Evolutionary conservation across 1,139 yeast genomes (phyloP).

Genomic region (Suhomyces terraborum): DNA sequence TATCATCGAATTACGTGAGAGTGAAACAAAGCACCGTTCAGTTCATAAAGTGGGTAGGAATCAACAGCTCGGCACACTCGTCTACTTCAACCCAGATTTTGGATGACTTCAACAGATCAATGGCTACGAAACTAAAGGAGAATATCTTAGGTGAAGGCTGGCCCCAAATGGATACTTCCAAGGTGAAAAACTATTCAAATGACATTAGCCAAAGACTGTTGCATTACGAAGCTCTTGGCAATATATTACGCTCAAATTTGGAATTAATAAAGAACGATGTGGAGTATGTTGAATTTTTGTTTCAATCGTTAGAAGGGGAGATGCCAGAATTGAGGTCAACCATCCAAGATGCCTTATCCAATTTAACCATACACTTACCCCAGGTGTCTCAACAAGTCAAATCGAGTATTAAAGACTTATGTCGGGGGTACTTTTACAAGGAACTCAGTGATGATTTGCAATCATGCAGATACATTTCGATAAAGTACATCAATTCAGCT

Average conservation of each 20-base stretch:
- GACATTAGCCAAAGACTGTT: slow-evolving; percentile 51
- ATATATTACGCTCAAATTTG: slow-evolving; percentile 55
- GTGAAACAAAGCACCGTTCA: slow-evolving; percentile 55
- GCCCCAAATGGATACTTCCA: slow-evolving; percentile 49
- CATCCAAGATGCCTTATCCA: slow-evolving; percentile 72
- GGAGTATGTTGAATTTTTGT: slow-evolving; percentile 61
- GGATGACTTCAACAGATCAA: slow-evolving; percentile 36
- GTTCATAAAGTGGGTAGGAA: slow-evolving; percentile 60
- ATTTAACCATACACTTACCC: slow-evolving; percentile 54
- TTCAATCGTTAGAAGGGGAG: slow-evolving; percentile 73
- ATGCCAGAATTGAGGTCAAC: slow-evolving; percentile 61
- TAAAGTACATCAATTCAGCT: slow-evolving; percentile 65
- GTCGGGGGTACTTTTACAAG: slow-evolving; percentile 40
- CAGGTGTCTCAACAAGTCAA: slow-evolving; percentile 42
- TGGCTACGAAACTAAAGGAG: slow-evolving; percentile 54
- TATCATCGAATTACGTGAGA: slow-evolving; percentile 52
- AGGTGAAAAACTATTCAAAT: slow-evolving; percentile 31
- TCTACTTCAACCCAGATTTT: slow-evolving; percentile 14
- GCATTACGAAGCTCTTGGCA: slow-evolving; percentile 79
- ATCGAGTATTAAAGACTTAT: slow-evolving; percentile 42
- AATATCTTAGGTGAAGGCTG: slow-evolving; percentile 59
- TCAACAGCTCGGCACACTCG: slow-evolving; percentile 20
- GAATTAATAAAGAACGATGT: slow-evolving; percentile 47
- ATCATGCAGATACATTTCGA: slow-evolving; percentile 59
- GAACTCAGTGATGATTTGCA: slow-evolving; percentile 28